Base-by-base conservation (phyloP, 108 stramenopile species). In the Cyclostephanos tholiformis region DNA sequence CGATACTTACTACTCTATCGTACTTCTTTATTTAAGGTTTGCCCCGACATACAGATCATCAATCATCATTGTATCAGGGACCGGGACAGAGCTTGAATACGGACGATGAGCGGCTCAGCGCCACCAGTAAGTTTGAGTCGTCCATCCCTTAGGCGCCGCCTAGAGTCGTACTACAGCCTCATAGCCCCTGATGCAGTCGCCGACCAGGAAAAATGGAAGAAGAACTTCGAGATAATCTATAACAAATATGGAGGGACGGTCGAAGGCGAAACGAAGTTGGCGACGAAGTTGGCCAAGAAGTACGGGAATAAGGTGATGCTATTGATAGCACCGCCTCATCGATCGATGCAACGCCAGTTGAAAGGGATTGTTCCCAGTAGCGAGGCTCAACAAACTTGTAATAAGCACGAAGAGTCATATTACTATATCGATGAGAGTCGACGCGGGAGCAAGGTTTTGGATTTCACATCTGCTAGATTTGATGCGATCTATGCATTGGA, bases 161-260 rank as follows among this genome's bases (percentile, higher is more conserved):
- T 95, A 38, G 93, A 95, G 69, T 91, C 88, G 0, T 95, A 95
- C 81, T 95, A 95, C 64, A 80, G 84, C 25, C 75, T 89, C 51
- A 79, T 95, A 48, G 77, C 89, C 51, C 94, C 94, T 6, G 83
- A 88, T 22, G 74, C 76, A 36, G 85, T 82, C 30, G 48, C 84
- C 19, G 75, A 88, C 67, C 56, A 66, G 36, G 64, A 63, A 17
- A 80, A 80, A 65, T 95, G 94, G 94, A 67, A 69, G 44, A 46
- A 62, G 26, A 85, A 82, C 30, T 89, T 92, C 53, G 89, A 90
- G 23, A 82, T 89, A 67, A 92, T 95, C 30, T 91, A 86, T 63
- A 69, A 69, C 46, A 88, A 89, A 63, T 95, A 83, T 58, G 94
- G 94, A 6, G 94, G 94, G 19, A 72, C 86, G n/a, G 59, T 79